Conservation (phyloP, 129 eudicot species). For the Tanacetum coccineum region DNA sequence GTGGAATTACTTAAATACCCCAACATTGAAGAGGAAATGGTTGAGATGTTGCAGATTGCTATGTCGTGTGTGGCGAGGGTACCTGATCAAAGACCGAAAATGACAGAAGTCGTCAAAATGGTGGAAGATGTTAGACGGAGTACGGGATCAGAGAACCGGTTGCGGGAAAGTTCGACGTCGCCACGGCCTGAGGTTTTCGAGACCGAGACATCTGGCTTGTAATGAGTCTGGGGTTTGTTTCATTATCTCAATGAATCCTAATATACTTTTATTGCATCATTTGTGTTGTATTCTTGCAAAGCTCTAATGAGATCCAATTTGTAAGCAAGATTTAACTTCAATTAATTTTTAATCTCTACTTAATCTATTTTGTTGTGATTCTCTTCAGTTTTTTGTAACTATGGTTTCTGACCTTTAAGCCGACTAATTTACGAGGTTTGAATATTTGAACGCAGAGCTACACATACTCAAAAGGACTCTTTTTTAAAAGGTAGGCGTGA, state of each 20-base stretch:
- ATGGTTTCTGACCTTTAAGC: too few species aligned
- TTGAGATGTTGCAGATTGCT: conserved; percentile 89
- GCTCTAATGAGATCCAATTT: conserved; percentile 16
- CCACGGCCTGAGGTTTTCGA: conserved; percentile 30
- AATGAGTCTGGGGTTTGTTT: conserved; percentile 27
- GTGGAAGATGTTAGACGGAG: conserved; percentile 59
- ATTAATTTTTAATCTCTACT: conserved; percentile 6
- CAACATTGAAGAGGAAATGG: conserved; percentile 87
- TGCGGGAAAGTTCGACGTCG: conserved; percentile 40
- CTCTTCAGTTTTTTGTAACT: too few species aligned
- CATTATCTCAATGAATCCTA: conserved; percentile 60
- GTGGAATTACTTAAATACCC: conserved; percentile 76
- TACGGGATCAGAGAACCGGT: conserved; percentile 25
- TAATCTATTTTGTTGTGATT: too few species aligned
- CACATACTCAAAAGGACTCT: too few species aligned
- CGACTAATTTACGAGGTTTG: too few species aligned
- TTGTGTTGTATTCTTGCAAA: conserved; percentile 35
- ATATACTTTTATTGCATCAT: conserved; percentile 11
- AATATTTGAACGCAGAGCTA: too few species aligned
- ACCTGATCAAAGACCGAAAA: conserved; percentile 78
- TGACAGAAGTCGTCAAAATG: conserved; percentile 73
- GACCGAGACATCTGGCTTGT: conserved; percentile 18
- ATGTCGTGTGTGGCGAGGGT: conserved; percentile 78
- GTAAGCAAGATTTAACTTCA: conserved; percentile 24
- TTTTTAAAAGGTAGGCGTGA: too few species aligned